Conservation (phyloP, 2,329 filamentous ascomycete species). For the Ceratocystiopsis brevicomis region DNA sequence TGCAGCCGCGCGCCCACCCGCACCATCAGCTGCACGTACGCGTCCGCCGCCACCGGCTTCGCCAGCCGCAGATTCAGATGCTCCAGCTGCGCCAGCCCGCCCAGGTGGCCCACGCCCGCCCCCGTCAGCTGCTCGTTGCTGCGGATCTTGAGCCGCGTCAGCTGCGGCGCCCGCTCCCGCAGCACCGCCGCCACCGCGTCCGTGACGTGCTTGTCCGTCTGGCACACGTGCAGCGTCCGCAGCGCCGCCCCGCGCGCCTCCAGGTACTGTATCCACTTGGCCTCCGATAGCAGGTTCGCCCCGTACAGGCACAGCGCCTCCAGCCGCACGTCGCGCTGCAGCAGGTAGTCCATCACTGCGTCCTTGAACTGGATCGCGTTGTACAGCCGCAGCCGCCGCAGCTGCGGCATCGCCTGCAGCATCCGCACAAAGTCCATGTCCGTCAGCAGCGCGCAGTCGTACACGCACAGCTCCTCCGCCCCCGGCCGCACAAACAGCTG, state of each 20-base stretch:
- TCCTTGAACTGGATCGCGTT: slow-evolving; percentile 91
- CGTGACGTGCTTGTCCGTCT: slow-evolving; percentile 65
- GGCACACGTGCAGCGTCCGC: slow-evolving; percentile 56
- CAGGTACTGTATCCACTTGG: slow-evolving; percentile 56
- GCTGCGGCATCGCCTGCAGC: slow-evolving; percentile 51
- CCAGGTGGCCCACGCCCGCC: slow-evolving; percentile 45
- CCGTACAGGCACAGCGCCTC: slow-evolving; percentile 62
- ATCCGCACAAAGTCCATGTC: slow-evolving; percentile 64
- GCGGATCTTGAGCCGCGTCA: slow-evolving; percentile 61
- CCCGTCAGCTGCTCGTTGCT: slow-evolving; percentile 59
- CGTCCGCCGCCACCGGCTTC: slow-evolving; percentile 32
- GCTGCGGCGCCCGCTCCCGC: slow-evolving; percentile 41
- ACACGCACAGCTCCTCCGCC: slow-evolving; percentile 32
- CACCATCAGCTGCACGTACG: slow-evolving; percentile 41
- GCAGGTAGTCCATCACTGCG: slow-evolving; percentile 59
- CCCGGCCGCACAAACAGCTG: slow-evolving; percentile 36
- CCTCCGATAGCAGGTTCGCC: slow-evolving; percentile 63
- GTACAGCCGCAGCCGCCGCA: slow-evolving; percentile 55
- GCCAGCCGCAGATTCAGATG: slow-evolving; percentile 58
- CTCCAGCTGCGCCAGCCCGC: slow-evolving; percentile 41
- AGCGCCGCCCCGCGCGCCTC: slow-evolving; percentile 44
- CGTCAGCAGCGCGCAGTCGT: slow-evolving; percentile 44
- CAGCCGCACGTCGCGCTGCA: slow-evolving; percentile 46
- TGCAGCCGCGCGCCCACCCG: slow-evolving; percentile 46
- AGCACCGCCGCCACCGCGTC: slow-evolving; percentile 50